Percentiles rank a stretch among this genome's conserved stretches.
Conservation (phyloP, 352 stramenopile species). For the Phytophthora meadii region DNA sequence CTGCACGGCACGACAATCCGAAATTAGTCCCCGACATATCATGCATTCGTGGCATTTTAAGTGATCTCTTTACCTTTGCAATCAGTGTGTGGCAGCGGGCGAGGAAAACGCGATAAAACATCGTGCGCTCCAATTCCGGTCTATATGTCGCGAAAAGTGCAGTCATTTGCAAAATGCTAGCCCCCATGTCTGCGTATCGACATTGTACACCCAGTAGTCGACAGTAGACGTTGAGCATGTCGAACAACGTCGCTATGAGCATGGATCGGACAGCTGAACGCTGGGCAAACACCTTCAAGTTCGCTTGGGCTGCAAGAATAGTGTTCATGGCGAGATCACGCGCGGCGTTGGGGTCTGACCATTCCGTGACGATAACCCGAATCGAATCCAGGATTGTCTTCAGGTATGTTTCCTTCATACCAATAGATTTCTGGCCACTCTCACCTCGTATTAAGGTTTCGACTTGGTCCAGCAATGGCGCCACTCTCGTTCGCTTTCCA, state of each 20-base stretch:
- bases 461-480: slow-evolving; percentile 51
- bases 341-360: slow-evolving; percentile 54
- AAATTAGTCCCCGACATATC: too few relatives aligned
- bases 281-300: slow-evolving; percentile 46
- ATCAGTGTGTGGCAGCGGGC: slow-evolving; percentile 65
- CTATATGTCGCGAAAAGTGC: slow-evolving; percentile 66
- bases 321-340: slow-evolving; percentile 55
- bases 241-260: slow-evolving; percentile 66
- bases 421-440: slow-evolving; percentile 7
- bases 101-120: slow-evolving; percentile 60
- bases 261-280: slow-evolving; percentile 51
- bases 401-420: slow-evolving; percentile 51
- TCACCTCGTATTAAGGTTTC: slow-evolving; percentile 27
- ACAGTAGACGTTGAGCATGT: slow-evolving; percentile 76
- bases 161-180: slow-evolving; percentile 61
- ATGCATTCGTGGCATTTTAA: not conserved
- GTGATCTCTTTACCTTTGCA: slow-evolving; percentile 53
- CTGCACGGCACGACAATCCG: slow-evolving; percentile 27
- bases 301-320: slow-evolving; percentile 62
- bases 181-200: slow-evolving; percentile 71
- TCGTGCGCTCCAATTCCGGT: slow-evolving; percentile 47
- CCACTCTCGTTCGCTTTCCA: slow-evolving; percentile 54
- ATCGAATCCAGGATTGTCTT: slow-evolving; percentile 66
- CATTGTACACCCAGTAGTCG: slow-evolving; percentile 63
- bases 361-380: slow-evolving; percentile 42